These are phyloP conservation scores for Arthrobotrys entomopaga DNA, from an alignment of 2,329 filamentous ascomycete genomes.

Conservation along the genomic window DNA sequence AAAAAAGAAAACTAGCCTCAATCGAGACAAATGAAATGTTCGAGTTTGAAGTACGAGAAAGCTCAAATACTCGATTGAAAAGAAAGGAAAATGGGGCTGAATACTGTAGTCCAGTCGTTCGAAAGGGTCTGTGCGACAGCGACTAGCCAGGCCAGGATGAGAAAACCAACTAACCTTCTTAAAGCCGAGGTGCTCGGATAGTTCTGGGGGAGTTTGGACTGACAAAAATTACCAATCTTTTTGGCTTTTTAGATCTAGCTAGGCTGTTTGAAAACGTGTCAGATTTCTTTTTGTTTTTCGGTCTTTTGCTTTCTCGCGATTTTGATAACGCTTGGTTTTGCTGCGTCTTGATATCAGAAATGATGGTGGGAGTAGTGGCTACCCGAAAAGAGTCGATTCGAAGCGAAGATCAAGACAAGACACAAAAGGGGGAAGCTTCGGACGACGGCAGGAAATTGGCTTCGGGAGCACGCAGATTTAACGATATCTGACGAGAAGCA, in stretches of 20 bases:
- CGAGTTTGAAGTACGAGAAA: no score
- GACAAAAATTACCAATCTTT: slow-evolving; percentile 10
- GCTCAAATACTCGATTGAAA: no score
- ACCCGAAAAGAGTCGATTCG: slow-evolving; percentile 17
- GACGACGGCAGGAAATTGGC: background rate
- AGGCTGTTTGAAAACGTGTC: slow-evolving; percentile 43
- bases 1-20: no score
- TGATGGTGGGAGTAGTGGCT: background rate
- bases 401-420: slow-evolving; percentile 19
- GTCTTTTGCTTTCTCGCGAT: background rate
- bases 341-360: slow-evolving; percentile 25
- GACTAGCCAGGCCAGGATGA: slow-evolving; percentile 36
- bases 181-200: slow-evolving; percentile 54
- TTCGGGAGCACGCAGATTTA: background rate
- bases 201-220: slow-evolving; percentile 31
- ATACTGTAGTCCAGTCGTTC: slow-evolving; percentile 15
- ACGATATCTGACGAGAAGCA: background rate
- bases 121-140: slow-evolving; percentile 43
- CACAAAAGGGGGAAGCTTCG: slow-evolving; percentile 19
- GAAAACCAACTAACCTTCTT: slow-evolving; percentile 45
- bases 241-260: slow-evolving; percentile 17
- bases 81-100: slow-evolving; percentile 20
- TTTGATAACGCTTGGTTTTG: slow-evolving; percentile 24
- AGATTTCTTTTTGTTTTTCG: slow-evolving; percentile 9
- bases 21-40: no score